Conservation (phyloP, 2,329 filamentous ascomycete genomes). For the Colletotrichum brevisporum region DNA sequence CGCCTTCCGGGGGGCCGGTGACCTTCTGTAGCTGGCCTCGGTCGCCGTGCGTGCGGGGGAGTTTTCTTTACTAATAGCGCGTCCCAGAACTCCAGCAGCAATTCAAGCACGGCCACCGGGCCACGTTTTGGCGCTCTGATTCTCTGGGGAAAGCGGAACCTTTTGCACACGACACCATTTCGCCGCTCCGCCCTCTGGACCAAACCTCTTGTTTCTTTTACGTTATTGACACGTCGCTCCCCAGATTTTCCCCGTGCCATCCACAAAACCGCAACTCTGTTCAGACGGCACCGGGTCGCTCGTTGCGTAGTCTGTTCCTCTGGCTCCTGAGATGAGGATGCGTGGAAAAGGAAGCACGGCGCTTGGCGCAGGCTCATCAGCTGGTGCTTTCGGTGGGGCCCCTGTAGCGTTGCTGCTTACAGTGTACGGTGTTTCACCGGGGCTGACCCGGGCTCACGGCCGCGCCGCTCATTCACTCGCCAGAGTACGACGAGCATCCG, state of each 20-base stretch:
- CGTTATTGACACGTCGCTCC: conserved; percentile 30
- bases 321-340: not conserved
- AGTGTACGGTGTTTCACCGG: conserved; percentile 10
- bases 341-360: not conserved
- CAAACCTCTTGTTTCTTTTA: conserved; percentile 27
- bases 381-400: conserved; percentile 20
- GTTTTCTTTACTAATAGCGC: conserved; percentile 23
- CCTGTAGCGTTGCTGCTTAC: conserved; percentile 4
- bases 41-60: conserved; percentile 19
- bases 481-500: not conserved
- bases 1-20: not conserved
- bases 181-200: not conserved
- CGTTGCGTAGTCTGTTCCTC: conserved; percentile 13
- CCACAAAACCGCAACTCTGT: conserved; percentile 35
- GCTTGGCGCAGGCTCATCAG: not conserved
- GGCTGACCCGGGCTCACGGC: not conserved
- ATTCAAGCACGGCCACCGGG: conserved; percentile 6
- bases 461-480: not conserved
- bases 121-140: not conserved
- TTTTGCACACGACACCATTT: conserved; percentile 11
- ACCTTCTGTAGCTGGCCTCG: conserved; percentile 12
- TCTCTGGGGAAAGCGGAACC: conserved; percentile 30
- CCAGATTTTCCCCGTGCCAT: conserved; percentile 34
- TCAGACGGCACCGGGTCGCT: conserved; percentile 35
- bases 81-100: not conserved